Conservation (phyloP, 495 filamentous ascomycete species). For the Penicillium lividum region DNA sequence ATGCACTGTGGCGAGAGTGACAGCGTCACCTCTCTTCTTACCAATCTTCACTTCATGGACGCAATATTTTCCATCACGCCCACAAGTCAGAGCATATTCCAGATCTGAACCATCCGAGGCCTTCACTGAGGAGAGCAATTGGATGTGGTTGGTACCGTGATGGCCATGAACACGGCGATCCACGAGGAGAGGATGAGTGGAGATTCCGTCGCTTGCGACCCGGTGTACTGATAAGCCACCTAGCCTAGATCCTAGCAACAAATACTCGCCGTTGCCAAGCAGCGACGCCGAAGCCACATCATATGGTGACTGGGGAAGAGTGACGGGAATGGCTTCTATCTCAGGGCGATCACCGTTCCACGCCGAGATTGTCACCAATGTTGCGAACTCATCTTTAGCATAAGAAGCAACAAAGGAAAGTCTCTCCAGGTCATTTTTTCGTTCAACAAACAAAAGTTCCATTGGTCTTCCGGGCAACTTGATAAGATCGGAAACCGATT, state of each 20-base stretch:
- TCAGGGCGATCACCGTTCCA: slow-evolving; percentile 17
- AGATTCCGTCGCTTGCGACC: slow-evolving; percentile 17
- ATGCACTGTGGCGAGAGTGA: slow-evolving; percentile 49
- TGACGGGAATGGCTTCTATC: slow-evolving; percentile 25
- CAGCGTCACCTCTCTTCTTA: slow-evolving; percentile 1
- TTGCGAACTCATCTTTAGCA: slow-evolving; percentile 27
- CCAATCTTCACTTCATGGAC: slow-evolving; percentile 44
- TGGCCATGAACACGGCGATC: slow-evolving; percentile 49
- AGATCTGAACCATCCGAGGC: slow-evolving; percentile 11
- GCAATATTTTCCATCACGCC: slow-evolving; percentile 72
- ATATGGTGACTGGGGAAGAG: slow-evolving; percentile 35
- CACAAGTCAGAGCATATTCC: slow-evolving; percentile 58
- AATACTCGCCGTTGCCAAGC: slow-evolving; percentile 37
- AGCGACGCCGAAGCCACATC: slow-evolving; percentile 40
- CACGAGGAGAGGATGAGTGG: slow-evolving; percentile 26
- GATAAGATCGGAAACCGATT: slow-evolving; percentile 27
- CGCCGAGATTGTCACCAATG: slow-evolving; percentile 31
- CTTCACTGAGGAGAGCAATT: slow-evolving; percentile 28
- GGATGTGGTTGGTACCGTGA: slow-evolving; percentile 72
- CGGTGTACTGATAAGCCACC: slow-evolving; percentile 61
- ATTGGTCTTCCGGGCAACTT: slow-evolving; percentile 29
- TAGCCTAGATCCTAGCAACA: slow-evolving; percentile 69
- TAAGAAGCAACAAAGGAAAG: slow-evolving; percentile 38
- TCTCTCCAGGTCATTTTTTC: neutral
- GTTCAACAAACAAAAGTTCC: slow-evolving; percentile 28